These are phyloP conservation scores for Epicoccum sorghinum DNA, from an alignment of 2,329 filamentous ascomycete genomes.

Conservation along the genomic window DNA sequence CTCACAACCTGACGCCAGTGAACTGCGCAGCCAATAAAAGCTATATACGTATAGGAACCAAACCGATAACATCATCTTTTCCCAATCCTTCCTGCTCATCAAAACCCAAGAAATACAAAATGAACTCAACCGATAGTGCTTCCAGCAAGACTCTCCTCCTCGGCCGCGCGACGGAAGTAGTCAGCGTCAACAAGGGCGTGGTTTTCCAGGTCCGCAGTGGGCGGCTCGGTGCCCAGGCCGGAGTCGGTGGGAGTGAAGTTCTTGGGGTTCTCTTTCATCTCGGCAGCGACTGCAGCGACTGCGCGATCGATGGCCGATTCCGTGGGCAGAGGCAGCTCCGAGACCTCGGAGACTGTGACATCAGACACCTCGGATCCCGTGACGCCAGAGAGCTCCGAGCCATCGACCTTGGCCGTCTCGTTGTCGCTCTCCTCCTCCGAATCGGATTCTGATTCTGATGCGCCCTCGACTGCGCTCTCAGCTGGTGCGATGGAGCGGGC, in stretches of 20 bases:
- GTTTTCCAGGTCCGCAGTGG: conserved; percentile 36
- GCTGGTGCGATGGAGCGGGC: conserved; percentile 41
- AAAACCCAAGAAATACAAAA: too few species aligned
- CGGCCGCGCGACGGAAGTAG: conserved; percentile 45
- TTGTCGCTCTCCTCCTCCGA: conserved; percentile 41
- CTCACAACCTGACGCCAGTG: too few species aligned
- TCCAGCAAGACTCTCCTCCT: conserved; percentile 47
- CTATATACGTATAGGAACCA: background rate
- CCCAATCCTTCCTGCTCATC: too few species aligned
- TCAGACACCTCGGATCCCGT: conserved; percentile 5
- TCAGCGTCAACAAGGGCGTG: conserved; percentile 38
- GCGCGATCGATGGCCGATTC: conserved; percentile 41
- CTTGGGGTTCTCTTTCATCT: conserved; percentile 36
- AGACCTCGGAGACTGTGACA: conserved; percentile 25
- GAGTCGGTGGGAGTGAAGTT: conserved; percentile 42
- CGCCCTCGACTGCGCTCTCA: conserved; percentile 40
- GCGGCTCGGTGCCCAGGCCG: conserved; percentile 46
- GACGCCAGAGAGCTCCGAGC: conserved; percentile 32
- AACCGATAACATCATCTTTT: too few species aligned
- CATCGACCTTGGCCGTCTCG: conserved; percentile 30
- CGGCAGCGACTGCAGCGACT: conserved; percentile 37
- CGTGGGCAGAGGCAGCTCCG: conserved; percentile 34
- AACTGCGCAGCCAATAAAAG: background rate
- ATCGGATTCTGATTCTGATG: conserved; percentile 30
- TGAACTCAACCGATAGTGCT: conserved; percentile 38